Percentiles rank a stretch among this genome's conserved stretches.
These are phyloP conservation scores for Pelargonium australe DNA, from an alignment of 441 rosid species.

Conservation along the genomic window DNA sequence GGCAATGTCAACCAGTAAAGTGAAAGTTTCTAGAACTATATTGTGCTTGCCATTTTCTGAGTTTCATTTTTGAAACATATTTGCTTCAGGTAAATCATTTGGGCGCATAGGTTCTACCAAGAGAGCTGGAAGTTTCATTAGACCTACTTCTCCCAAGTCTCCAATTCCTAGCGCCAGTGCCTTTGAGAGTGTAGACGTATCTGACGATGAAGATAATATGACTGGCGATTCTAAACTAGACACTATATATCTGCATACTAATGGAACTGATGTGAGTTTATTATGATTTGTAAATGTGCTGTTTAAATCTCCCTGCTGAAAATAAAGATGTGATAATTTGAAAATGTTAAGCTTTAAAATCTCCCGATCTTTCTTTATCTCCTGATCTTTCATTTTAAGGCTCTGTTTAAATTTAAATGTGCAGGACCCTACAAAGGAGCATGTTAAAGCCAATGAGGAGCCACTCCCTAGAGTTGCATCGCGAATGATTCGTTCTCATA, in stretches of 20 bases:
- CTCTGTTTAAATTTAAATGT: slow-evolving; percentile 16
- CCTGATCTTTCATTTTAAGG: not conserved
- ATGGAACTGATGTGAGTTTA: slow-evolving; percentile 72
- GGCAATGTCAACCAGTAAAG: too few relatives aligned
- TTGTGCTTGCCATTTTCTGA: too few relatives aligned
- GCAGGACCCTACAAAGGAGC: slow-evolving; percentile 40
- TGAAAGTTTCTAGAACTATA: too few relatives aligned
- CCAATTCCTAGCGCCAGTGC: slow-evolving; percentile 90
- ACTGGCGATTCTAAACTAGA: slow-evolving; percentile 57
- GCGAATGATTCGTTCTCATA: slow-evolving; percentile 76
- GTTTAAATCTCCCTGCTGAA: not conserved
- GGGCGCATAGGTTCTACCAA: slow-evolving; percentile 44
- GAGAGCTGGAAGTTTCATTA: slow-evolving; percentile 54
- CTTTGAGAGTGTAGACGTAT: slow-evolving; percentile 79
- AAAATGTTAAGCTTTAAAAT: not conserved
- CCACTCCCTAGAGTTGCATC: slow-evolving; percentile 36
- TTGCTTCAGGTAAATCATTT: slow-evolving; percentile 53
- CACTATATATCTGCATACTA: slow-evolving; percentile 49
- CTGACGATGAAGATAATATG: slow-evolving; percentile 84
- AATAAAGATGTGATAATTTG: not conserved
- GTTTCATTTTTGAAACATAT: not conserved
- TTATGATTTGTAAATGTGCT: slow-evolving; percentile 8
- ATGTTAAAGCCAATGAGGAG: slow-evolving; percentile 52
- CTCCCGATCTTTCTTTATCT: not conserved
- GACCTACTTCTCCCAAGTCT: slow-evolving; percentile 88